Conservation (phyloP, 2,329 filamentous ascomycete species). For the Hysterium pulicare region DNA sequence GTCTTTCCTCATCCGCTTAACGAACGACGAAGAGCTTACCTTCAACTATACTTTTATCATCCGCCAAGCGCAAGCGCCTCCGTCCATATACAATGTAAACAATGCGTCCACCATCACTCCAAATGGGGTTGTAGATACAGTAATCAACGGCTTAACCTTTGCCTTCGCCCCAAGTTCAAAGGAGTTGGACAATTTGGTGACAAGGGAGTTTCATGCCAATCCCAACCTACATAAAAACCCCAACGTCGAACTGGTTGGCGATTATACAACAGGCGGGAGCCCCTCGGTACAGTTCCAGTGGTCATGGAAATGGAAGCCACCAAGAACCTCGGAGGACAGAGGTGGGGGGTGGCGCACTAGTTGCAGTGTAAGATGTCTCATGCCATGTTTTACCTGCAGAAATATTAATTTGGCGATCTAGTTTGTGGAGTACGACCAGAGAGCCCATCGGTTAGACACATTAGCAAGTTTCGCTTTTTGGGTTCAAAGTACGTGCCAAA, state of each 20-base stretch:
- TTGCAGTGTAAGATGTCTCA: conserved; percentile 66
- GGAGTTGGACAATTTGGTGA: conserved; percentile 91
- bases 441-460: conserved; percentile 82
- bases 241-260: conserved; percentile 92
- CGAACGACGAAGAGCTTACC: conserved; percentile 85
- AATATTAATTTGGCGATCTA: conserved; percentile 36
- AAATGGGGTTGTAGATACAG: conserved; percentile 58
- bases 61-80: conserved; percentile 49
- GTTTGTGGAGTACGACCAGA: conserved; percentile 96
- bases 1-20: conserved; percentile 79
- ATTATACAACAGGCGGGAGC: conserved; percentile 80
- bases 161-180: conserved; percentile 80
- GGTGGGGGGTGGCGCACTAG: conserved; percentile 93
- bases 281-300: conserved; percentile 86
- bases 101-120: conserved; percentile 50
- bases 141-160: conserved; percentile 85
- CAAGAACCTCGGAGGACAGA: conserved; percentile 74
- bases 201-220: conserved; percentile 92
- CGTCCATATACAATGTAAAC: conserved; percentile 38
- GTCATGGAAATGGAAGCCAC: conserved; percentile 96
- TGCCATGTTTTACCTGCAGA: not conserved
- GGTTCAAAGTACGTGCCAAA: conserved; percentile 66
- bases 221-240: conserved; percentile 96
- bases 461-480: conserved; percentile 93
- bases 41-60: conserved; percentile 93